A percentile compares a stretch with the other conserved stretches of the same genome.
phyloP scores from a whole-genome alignment of 148 eudicot species.

The Rhododendron griersonianum region DNA sequence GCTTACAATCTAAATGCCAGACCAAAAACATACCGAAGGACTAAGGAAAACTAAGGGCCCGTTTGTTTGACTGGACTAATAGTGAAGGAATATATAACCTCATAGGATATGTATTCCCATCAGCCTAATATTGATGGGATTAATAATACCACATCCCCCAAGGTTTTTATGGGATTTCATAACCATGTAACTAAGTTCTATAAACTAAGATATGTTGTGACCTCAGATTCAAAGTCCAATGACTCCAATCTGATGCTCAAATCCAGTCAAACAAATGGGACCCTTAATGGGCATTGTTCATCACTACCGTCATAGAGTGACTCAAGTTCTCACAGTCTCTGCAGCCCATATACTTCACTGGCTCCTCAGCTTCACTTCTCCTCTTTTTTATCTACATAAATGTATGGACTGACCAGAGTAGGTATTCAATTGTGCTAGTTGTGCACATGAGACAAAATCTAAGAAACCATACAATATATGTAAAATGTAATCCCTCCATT shows the following conservation, averaged over 20 bases:
- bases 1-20: constrained; percentile 14
- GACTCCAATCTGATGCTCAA: not conserved
- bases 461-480: not conserved
- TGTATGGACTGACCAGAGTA: not conserved
- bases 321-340: constrained; percentile 94
- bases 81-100: not conserved
- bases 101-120: not conserved
- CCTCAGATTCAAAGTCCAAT: not conserved
- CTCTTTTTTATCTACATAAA: constrained; percentile 69
- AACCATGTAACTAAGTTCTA: not conserved
- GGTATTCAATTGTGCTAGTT: not conserved
- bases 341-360: constrained; percentile 88
- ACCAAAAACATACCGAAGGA: not conserved
- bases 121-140: not conserved
- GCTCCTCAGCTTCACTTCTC: constrained; percentile 80
- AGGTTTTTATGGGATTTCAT: not conserved
- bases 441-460: not conserved
- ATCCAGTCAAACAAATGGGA: not conserved
- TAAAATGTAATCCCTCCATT: not conserved
- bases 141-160: not conserved
- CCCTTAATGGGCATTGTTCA: not conserved
- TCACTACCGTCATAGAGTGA: constrained; percentile 69
- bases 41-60: not conserved
- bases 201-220: not conserved
- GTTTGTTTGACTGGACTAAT: not conserved